Percentiles rank a stretch among this genome's conserved stretches.
These are phyloP conservation scores for Picea engelmannii DNA, from an alignment of 83 land plant genomes.

Conservation along the genomic window DNA sequence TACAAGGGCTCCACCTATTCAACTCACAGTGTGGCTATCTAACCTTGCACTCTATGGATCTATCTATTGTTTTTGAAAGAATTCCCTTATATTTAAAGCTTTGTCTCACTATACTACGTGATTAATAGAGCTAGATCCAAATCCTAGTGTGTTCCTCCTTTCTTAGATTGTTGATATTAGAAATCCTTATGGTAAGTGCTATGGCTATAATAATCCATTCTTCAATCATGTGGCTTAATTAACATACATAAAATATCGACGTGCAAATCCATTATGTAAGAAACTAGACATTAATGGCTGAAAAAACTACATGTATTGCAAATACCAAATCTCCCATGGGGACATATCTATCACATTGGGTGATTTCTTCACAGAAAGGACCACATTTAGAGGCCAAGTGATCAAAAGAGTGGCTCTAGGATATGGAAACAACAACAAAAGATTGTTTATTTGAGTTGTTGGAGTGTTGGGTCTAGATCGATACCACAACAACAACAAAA, in stretches of 20 bases:
- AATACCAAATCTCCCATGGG: constrained; percentile 41
- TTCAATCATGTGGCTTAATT: constrained; percentile 32
- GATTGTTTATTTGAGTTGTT: constrained; percentile 34
- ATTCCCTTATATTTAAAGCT: no score
- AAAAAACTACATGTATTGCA: constrained; percentile 18
- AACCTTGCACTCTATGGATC: no score
- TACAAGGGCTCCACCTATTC: no score
- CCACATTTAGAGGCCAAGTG: constrained; percentile 20
- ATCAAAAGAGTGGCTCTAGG: constrained; percentile 31
- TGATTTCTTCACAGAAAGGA: constrained; percentile 27
- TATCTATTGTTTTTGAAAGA: no score
- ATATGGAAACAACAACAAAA: constrained; percentile 47
- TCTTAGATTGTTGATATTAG: no score
- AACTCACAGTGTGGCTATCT: no score
- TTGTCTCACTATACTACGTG: no score
- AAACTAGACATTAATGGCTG: constrained; percentile 30
- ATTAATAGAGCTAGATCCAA: no score
- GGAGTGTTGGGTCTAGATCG: constrained; percentile 47
- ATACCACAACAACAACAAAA: no score
- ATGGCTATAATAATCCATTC: constrained; percentile 37
- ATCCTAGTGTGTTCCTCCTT: no score
- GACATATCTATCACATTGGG: constrained; percentile 42
- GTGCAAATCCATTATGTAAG: constrained; percentile 29
- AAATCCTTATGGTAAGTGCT: constrained; percentile 32
- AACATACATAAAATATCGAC: constrained; percentile 24